Base-by-base conservation (phyloP, 768 basidiomycete species). In the Mycena pura region DNA sequence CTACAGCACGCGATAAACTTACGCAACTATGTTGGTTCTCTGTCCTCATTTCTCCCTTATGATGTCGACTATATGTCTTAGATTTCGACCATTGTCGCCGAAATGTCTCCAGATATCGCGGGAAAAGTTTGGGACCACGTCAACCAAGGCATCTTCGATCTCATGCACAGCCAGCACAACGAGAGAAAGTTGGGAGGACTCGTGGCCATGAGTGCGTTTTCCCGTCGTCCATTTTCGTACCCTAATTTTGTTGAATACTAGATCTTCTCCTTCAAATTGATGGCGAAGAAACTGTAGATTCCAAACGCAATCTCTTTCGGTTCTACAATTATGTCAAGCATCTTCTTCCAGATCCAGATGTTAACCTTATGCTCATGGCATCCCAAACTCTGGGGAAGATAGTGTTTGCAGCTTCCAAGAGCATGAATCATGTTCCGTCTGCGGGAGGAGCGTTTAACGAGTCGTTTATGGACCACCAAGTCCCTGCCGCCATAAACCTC, bases 261-360 rank as follows among this genome's bases (percentile, higher is more conserved):
- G 93, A 94, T 70, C 83, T 90, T 69, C 82, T 96, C 8, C 81
- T 95, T 44, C 87, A 88, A 48, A 84, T 87, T 45, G 90, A 91
- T 38, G 85, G 85, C 31, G 92, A 93, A 74, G 92, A 92, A 73
- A 87, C 86, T 9, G 86, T 92, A 48, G 91, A 93, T 72, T 89
- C 90, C 40, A 91, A 89, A 69, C 81, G 87, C 38, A 88, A 91
- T 65, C 85, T 92, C 36, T 95, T 91, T 75, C 86, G 92, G 49
- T 89, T 96, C 73, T 93, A 90, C 78, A 93, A 93, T 76, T 96
- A 97, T 77, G 90, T 97, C 75, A 93, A 95, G 72, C 87, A 92
- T 39, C 84, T 96, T n/a, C 83, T 97, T 19, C 94, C 94, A 5
- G 93, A 93, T 70, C 84, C 88, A 51, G 96, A 98, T 73, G 86